A percentile compares a stretch with the other conserved stretches of the same genome.
Conservation (phyloP, 2,329 filamentous ascomycete genomes). For the Aspergillus transmontanensis region DNA sequence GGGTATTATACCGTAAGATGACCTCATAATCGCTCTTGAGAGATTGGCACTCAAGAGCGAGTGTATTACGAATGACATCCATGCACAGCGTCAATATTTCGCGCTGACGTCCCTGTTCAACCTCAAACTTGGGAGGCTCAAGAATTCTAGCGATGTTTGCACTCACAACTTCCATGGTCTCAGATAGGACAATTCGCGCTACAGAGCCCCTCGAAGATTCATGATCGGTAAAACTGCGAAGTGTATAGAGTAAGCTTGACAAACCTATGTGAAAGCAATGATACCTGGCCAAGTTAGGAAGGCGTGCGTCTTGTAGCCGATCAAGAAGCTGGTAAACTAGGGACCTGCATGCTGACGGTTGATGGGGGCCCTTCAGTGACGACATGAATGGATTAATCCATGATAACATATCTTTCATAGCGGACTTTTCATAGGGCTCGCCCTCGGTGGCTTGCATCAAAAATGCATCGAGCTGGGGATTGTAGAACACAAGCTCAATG, state of each 20-base stretch:
- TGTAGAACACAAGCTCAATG: slow-evolving; percentile 80
- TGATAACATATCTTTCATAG: slow-evolving; percentile 66
- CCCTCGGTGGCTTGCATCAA: slow-evolving; percentile 56
- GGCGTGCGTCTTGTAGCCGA: slow-evolving; percentile 48
- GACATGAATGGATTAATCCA: slow-evolving; percentile 79
- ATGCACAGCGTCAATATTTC: slow-evolving; percentile 61
- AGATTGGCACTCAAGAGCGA: slow-evolving; percentile 72
- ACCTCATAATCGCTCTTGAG: slow-evolving; percentile 69
- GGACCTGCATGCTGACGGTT: slow-evolving; percentile 78
- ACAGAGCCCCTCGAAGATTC: slow-evolving; percentile 48
- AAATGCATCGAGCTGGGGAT: slow-evolving; percentile 64
- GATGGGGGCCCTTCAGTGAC: slow-evolving; percentile 74
- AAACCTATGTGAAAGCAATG: slow-evolving; percentile 51
- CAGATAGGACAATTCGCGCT: slow-evolving; percentile 51
- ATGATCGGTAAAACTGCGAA: slow-evolving; percentile 52
- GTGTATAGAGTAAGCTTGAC: slow-evolving; percentile 47
- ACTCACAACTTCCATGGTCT: slow-evolving; percentile 50
- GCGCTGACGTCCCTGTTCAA: slow-evolving; percentile 51
- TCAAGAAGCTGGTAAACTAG: slow-evolving; percentile 74
- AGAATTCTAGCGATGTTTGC: slow-evolving; percentile 61
- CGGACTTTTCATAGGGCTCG: slow-evolving; percentile 55
- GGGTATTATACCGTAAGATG: slow-evolving; percentile 61
- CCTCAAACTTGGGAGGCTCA: slow-evolving; percentile 53
- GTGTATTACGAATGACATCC: slow-evolving; percentile 65
- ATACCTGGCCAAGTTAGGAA: slow-evolving; percentile 46